Conservation (phyloP, 108 stramenopile genomes). For the Pelagomonas calceolata region DNA sequence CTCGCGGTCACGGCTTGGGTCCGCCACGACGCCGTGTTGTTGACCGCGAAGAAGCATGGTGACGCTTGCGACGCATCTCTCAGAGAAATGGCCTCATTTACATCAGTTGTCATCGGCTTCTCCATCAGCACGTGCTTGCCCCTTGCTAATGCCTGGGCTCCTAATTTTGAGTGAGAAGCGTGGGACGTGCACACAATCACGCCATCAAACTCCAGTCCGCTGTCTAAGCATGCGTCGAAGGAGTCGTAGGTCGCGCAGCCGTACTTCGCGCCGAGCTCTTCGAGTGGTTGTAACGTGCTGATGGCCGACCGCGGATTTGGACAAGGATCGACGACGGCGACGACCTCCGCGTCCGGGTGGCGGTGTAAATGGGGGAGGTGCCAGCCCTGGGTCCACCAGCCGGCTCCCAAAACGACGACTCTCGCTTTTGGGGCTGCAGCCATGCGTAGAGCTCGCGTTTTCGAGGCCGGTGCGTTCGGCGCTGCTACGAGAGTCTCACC, state of each 20-base stretch:
- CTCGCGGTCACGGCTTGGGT: slow-evolving; percentile 42
- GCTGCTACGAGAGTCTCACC: too few species aligned
- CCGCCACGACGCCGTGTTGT: slow-evolving; percentile 59
- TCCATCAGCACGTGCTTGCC: slow-evolving; percentile 53
- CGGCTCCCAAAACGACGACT: slow-evolving; percentile 46
- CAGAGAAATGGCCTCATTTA: slow-evolving; percentile 40
- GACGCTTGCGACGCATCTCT: not conserved
- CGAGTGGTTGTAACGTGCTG: slow-evolving; percentile 29
- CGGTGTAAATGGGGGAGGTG: slow-evolving; percentile 47
- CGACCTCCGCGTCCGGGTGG: slow-evolving; percentile 24
- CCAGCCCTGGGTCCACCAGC: slow-evolving; percentile 65
- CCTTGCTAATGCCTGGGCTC: slow-evolving; percentile 25
- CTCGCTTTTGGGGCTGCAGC: too few species aligned
- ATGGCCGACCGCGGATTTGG: slow-evolving; percentile 9
- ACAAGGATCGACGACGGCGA: slow-evolving; percentile 25
- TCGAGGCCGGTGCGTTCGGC: too few species aligned
- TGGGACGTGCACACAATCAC: slow-evolving; percentile 55
- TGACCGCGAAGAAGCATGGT: slow-evolving; percentile 39
- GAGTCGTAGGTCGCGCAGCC: slow-evolving; percentile 34
- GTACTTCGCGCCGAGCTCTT: slow-evolving; percentile 32
- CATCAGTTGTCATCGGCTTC: slow-evolving; percentile 60
- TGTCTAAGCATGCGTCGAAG: slow-evolving; percentile 24
- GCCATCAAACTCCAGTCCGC: slow-evolving; percentile 34
- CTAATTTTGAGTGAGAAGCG: slow-evolving; percentile 47
- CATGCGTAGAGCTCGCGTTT: too few species aligned